Conservation (phyloP, 768 basidiomycete genomes). For the Steccherinum ochraceum region DNA sequence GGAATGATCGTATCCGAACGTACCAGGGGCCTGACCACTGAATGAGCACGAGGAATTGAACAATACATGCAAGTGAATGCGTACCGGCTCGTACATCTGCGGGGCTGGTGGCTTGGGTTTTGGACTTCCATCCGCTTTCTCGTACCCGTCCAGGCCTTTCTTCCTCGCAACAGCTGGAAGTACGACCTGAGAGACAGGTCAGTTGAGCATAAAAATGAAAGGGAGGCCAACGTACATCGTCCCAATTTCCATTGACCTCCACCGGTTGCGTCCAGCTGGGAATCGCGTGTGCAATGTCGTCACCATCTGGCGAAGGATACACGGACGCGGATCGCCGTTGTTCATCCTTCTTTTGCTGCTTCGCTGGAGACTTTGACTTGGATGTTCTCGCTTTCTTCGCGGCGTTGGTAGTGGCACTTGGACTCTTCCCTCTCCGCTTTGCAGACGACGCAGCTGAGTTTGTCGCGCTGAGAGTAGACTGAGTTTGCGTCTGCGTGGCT, state of each 20-base stretch:
- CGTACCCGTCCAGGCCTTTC: conserved; percentile 69
- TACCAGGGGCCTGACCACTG: conserved; percentile 62
- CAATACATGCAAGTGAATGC: conserved; percentile 1
- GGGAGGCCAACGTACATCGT: conserved; percentile 49
- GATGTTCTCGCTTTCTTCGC: conserved; percentile 33
- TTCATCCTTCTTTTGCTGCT: conserved; percentile 37
- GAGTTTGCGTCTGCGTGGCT: conserved; percentile 9
- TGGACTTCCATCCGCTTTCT: conserved; percentile 63
- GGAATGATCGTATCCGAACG: conserved; percentile 70
- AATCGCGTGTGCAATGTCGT: conserved; percentile 65
- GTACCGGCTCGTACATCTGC: conserved; percentile 48
- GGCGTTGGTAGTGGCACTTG: conserved; percentile 33
- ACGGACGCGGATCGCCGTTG: conserved; percentile 55
- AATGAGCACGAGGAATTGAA: conserved; percentile 1
- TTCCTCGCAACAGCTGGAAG: conserved; percentile 81
- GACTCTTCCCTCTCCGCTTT: conserved; percentile 43
- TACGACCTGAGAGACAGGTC: conserved; percentile 52
- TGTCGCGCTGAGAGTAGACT: conserved; percentile 10
- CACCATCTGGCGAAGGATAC: conserved; percentile 59
- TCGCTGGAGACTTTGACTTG: conserved; percentile 28
- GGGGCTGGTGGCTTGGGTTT: conserved; percentile 39
- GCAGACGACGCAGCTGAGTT: conserved; percentile 14
- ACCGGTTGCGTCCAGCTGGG: conserved; percentile 79
- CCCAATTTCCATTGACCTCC: conserved; percentile 69
- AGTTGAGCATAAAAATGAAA: conserved; percentile 3